These are phyloP conservation scores for Podila epigama DNA, from an alignment of 192 early-diverging fungal genomes.

Conservation along the genomic window DNA sequence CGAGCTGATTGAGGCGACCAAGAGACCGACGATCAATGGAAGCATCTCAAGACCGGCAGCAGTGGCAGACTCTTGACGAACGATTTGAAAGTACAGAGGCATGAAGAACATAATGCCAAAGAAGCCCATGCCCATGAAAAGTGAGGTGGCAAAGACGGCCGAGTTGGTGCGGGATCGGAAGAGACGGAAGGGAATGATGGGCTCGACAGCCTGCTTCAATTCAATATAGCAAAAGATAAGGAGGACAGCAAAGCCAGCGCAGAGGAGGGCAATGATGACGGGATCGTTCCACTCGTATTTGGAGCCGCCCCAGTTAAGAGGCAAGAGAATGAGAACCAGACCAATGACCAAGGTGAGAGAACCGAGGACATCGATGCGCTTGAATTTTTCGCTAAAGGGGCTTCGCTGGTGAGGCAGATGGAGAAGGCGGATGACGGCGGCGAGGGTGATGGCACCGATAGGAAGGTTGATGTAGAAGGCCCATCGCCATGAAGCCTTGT, in stretches of 20 bases:
- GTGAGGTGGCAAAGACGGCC: constrained; percentile 51
- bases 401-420: constrained; percentile 61
- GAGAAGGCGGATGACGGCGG: constrained; percentile 55
- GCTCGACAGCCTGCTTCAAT: constrained; percentile 66
- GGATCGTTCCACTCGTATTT: constrained; percentile 72
- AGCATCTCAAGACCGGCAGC: constrained; percentile 75
- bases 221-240: constrained; percentile 69
- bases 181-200: constrained; percentile 72
- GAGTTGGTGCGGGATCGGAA: constrained; percentile 58
- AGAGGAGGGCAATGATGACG: constrained; percentile 61
- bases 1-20: constrained; percentile 65
- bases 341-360: constrained; percentile 58
- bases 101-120: constrained; percentile 72
- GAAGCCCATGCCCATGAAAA: constrained; percentile 55
- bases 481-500: constrained; percentile 65
- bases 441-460: constrained; percentile 59
- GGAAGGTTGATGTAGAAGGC: constrained; percentile 68
- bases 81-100: constrained; percentile 77
- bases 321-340: constrained; percentile 66
- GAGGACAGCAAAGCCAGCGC: constrained; percentile 56
- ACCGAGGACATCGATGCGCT: constrained; percentile 72
- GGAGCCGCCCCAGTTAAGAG: constrained; percentile 77
- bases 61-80: constrained; percentile 58
- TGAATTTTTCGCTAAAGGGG: constrained; percentile 59
- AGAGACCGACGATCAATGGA: constrained; percentile 72